Conservation (phyloP, 169 alveolate genomes). For the Fabrea salina region DNA sequence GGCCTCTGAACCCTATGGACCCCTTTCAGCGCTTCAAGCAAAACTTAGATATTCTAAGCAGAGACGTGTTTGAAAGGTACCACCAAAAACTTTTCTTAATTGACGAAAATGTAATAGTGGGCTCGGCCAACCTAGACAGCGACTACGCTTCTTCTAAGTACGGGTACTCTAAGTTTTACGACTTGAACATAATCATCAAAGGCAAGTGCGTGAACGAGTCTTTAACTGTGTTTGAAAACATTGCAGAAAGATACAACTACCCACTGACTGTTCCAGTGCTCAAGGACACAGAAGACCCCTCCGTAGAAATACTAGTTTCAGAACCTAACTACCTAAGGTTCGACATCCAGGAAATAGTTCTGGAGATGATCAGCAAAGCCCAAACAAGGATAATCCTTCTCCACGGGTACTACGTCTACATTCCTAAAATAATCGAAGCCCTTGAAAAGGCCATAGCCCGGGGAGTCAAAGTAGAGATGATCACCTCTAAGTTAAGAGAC, state of each 20-base stretch:
- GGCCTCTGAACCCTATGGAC: constrained; percentile 58
- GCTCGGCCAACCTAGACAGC: constrained; percentile 62
- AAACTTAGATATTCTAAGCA: constrained; percentile 29
- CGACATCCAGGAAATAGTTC: constrained; percentile 47
- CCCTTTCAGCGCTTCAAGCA: background rate
- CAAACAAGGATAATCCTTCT: constrained; percentile 47
- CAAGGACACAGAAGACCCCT: constrained; percentile 9
- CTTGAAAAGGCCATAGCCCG: constrained; percentile 59
- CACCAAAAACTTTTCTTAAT: constrained; percentile 72
- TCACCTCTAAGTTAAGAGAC: constrained; percentile 71
- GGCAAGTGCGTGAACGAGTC: constrained; percentile 16
- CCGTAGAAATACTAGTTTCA: constrained; percentile 41
- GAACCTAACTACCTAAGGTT: background rate
- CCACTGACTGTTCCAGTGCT: background rate
- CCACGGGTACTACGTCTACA: constrained; percentile 60
- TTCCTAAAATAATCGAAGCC: constrained; percentile 47
- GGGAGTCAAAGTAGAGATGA: constrained; percentile 71
- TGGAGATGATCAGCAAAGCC: constrained; percentile 52
- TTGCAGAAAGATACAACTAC: constrained; percentile 15
- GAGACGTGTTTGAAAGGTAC: constrained; percentile 61
- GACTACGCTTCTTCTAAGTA: constrained; percentile 55
- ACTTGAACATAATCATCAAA: constrained; percentile 46
- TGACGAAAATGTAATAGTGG: constrained; percentile 66
- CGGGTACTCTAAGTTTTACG: constrained; percentile 61
- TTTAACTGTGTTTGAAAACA: background rate